Evolutionary conservation across 345 rosid species (phyloP).

Genomic region (Citrus mangshanensis): DNA sequence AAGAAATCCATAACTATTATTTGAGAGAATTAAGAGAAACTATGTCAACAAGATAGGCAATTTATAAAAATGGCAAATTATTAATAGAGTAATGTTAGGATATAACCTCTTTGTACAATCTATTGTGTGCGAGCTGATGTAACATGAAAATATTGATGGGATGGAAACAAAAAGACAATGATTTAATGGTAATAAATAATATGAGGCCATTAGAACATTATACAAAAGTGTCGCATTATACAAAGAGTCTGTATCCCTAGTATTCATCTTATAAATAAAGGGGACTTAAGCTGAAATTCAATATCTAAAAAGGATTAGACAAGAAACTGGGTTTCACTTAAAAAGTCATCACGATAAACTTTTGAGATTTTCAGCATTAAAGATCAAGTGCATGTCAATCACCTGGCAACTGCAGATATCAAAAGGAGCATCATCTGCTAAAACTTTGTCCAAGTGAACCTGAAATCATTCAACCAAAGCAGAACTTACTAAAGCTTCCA

Average conservation of each 20-base stretch:
- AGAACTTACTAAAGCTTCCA: neutral
- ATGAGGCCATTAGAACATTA: neutral
- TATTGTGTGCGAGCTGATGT: neutral
- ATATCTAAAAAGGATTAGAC: neutral
- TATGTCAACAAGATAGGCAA: neutral
- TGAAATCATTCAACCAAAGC: constrained; percentile 31
- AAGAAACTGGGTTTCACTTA: neutral
- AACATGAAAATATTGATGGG: too few species aligned
- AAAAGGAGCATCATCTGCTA: constrained; percentile 92
- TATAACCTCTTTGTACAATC: neutral
- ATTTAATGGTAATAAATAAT: neutral
- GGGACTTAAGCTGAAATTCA: neutral
- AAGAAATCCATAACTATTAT: neutral
- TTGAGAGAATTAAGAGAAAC: neutral
- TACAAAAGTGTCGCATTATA: neutral
- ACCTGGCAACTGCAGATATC: constrained; percentile 99
- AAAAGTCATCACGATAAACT: neutral
- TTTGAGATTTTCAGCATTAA: neutral
- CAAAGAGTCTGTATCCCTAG: neutral
- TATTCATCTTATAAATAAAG: neutral
- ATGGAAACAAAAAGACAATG: neutral
- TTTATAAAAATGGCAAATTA: neutral
- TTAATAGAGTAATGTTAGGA: neutral
- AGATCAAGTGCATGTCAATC: constrained; percentile 7
- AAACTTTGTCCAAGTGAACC: constrained; percentile 80